Evolutionary conservation across 345 rosid species (phyloP), one percentile per base, ranked within the genome.

Genomic region (Salix dunnii): DNA sequence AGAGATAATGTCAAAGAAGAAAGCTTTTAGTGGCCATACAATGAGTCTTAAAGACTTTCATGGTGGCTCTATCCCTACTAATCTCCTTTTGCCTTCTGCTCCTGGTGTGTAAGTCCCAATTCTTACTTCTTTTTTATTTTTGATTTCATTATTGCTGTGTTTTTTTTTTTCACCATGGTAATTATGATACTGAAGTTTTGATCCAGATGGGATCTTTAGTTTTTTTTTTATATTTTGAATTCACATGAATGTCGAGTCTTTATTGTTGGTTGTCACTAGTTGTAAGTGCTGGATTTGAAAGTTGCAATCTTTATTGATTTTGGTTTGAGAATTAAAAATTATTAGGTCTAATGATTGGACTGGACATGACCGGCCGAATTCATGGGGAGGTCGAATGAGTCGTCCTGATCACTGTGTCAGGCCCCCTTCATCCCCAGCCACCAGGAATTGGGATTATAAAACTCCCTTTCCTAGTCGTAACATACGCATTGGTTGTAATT

Each of bases 11-110:
- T 92, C 97, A 78, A 94, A 92, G 97, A 90, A 90, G 88, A 94
- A 90, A 79, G 89, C 92, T 73, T 81, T 74, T 76, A 69, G 81
- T 68, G 91, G 92, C 74, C 86, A 85, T 80, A 92, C 98, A 31
- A 92, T 94, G 96, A 90, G 93, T 69, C 91, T 94, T 51, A 92
- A 91, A 88, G 98, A 90, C 74, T 94, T 94, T 85, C 98, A 92
- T 80, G 97, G 98, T 80, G 97, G 97, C 72, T 90, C 96, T 43
- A 94, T 94, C 70, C 96, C 96, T 53, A 72, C 94, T 76, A 94
- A 94, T 88, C 90, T 92, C 73, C 86, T 87, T 78, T 91, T 94
- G 20, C 98, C 98, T 82, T 94, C 98, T 35, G 97, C 97, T 79
- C 98, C 96, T 76, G 96, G 97, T 81, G 88, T 89, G 98, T 92